A percentile compares a stretch with the other conserved stretches of the same genome.
Conservation (phyloP, 495 filamentous ascomycete species). For the Symbiotaphrina buchneri region DNA sequence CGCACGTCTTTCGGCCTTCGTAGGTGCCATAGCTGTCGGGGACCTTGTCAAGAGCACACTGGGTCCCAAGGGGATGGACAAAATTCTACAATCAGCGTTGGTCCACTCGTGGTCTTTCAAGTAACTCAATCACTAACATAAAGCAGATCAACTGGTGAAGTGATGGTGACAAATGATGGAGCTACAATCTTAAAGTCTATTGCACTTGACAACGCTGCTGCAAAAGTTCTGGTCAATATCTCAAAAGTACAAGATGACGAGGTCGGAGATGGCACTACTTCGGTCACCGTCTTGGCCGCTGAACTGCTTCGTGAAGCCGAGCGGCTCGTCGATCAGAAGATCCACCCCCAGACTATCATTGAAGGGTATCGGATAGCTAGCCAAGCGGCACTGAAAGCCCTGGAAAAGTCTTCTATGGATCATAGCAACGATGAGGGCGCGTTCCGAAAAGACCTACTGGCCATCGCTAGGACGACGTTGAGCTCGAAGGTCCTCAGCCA, state of each 20-base stretch:
- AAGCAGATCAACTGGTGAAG: slow-evolving; percentile 73
- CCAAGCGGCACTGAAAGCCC: slow-evolving; percentile 59
- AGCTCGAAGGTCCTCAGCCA: slow-evolving; percentile 95
- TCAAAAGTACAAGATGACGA: slow-evolving; percentile 99
- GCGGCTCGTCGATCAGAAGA: slow-evolving; percentile 89
- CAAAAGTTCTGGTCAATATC: slow-evolving; percentile 95
- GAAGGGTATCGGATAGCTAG: slow-evolving; percentile 96
- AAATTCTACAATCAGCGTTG: slow-evolving; percentile 95
- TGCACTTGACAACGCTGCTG: slow-evolving; percentile 95
- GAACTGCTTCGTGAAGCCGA: slow-evolving; percentile 92
- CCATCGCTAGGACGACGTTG: slow-evolving; percentile 88
- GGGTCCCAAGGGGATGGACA: slow-evolving; percentile 98
- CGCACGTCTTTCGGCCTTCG: slow-evolving; percentile 89
- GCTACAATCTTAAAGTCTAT: slow-evolving; percentile 96
- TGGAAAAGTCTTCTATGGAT: slow-evolving; percentile 70
- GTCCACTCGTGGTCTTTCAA: slow-evolving; percentile 14
- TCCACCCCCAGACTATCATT: slow-evolving; percentile 98
- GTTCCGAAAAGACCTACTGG: slow-evolving; percentile 73
- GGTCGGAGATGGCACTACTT: slow-evolving; percentile 87
- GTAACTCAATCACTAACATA: slow-evolving; percentile 7
- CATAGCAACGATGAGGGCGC: slow-evolving; percentile 60
- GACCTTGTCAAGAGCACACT: slow-evolving; percentile 94
- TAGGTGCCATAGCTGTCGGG: slow-evolving; percentile 92
- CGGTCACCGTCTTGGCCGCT: slow-evolving; percentile 79
- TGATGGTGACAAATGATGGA: slow-evolving; percentile 96